phyloP scores from a whole-genome alignment of 139 green algal species.

The Micromonas commoda region DNA sequence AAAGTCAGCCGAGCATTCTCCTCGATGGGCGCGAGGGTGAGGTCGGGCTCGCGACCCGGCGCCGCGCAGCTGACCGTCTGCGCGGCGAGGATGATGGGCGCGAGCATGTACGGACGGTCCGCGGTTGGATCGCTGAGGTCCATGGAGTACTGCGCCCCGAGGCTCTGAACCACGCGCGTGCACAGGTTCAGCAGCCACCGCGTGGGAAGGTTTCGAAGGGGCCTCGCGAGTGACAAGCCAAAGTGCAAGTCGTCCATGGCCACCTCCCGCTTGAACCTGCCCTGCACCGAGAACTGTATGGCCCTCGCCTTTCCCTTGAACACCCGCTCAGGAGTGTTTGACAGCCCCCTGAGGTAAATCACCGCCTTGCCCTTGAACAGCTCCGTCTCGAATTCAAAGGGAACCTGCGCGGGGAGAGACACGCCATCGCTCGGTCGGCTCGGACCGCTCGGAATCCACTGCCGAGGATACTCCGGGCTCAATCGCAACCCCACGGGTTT shows the following conservation, averaged over 20 bases:
- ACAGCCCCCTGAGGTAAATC: background rate
- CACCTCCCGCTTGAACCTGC: slow-evolving; percentile 5
- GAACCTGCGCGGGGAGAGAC: background rate
- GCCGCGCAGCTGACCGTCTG: background rate
- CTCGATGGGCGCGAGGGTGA: background rate
- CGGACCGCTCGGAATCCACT: background rate
- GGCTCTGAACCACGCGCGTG: background rate
- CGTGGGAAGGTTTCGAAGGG: slow-evolving; percentile 7
- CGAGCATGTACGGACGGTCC: background rate
- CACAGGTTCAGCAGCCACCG: background rate
- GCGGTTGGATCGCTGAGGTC: background rate
- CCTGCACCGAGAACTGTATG: slow-evolving; percentile 14
- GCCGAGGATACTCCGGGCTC: background rate
- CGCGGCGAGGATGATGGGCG: background rate
- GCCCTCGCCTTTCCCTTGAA: slow-evolving; percentile 15
- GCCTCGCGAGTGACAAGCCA: background rate
- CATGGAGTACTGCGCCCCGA: slow-evolving; percentile 7
- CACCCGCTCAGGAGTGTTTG: background rate
- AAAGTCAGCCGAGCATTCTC: background rate
- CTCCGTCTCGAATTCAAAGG: slow-evolving; percentile 14
- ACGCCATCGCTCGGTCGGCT: background rate
- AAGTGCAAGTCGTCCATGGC: slow-evolving; percentile 13
- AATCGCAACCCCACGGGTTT: background rate
- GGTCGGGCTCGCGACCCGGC: background rate
- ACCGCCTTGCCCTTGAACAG: slow-evolving; percentile 12